Percentiles rank a stretch among this genome's conserved stretches.
Conservation (phyloP, 2,329 filamentous ascomycete species). For the Plenodomus lindquistii region DNA sequence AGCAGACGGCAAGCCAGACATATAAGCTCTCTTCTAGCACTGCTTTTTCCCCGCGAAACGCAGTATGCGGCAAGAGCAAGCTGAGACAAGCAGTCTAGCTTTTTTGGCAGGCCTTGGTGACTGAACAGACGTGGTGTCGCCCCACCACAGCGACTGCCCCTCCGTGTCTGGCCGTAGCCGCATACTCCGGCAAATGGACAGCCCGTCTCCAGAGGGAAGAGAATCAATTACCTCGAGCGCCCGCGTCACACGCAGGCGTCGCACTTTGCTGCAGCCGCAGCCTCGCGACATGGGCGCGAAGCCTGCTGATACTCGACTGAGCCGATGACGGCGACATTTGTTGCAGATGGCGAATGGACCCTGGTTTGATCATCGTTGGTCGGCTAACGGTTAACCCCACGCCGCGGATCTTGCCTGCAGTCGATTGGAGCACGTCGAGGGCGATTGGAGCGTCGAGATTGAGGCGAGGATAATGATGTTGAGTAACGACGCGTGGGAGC, state of each 20-base stretch:
- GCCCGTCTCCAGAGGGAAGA: conserved; percentile 1
- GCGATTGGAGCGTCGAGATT: background rate
- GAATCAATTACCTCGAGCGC: conserved; percentile 33
- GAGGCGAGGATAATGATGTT: background rate
- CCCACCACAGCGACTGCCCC: conserved; percentile 28
- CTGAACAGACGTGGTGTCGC: conserved; percentile 15
- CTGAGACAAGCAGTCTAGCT: conserved; percentile 8
- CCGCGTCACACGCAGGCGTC: conserved; percentile 11
- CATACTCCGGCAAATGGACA: too few species aligned
- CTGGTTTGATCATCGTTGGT: conserved; percentile 31
- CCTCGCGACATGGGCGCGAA: conserved; percentile 19
- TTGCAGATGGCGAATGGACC: conserved; percentile 13
- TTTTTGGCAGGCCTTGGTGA: background rate
- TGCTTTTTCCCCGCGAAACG: conserved; percentile 18
- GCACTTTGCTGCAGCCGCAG: conserved; percentile 4
- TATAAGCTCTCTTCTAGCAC: conserved; percentile 3
- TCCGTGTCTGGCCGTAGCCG: conserved; percentile 15
- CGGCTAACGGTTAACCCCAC: conserved; percentile 27
- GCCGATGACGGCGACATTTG: conserved; percentile 44
- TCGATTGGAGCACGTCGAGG: conserved; percentile 2
- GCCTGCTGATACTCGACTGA: conserved; percentile 20
- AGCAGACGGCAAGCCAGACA: background rate
- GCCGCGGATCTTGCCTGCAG: conserved; percentile 18
- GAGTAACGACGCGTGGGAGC: conserved; percentile 9
- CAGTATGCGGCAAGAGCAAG: conserved; percentile 14